Base-by-base conservation (phyloP, 768 basidiomycete genomes). In the Gelatoporia subvermispora region DNA sequence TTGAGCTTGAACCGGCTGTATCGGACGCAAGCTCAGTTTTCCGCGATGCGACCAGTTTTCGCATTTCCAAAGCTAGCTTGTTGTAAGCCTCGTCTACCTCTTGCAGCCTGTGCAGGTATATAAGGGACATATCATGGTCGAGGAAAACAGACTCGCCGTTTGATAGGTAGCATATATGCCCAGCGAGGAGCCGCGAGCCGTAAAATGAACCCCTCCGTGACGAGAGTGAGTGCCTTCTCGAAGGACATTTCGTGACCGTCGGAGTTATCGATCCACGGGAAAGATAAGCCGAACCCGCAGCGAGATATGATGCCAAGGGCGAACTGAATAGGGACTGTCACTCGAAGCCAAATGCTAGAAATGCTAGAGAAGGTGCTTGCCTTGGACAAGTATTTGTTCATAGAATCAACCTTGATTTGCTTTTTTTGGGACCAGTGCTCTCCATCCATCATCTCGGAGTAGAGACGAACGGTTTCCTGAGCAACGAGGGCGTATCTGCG, bases 361-460 rank as follows among this genome's bases (percentile, higher is more conserved):
- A 31, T n/a, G 13, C 8, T 21, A 45, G 16, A 34, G 7, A 18
- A 8, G 4, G 10, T 20, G 28, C 40, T 10, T 31, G 43, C 48
- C 42, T 49, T 49, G 18, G 17, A 16, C 41, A 49, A 34, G 3
- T 16, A n/a, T 4, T 43, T 15, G 18, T 43, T 41, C 3, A 49
- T 42, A 17, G 31, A 35, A 9, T 35, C 18, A 10, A 49, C 20
- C 3, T 9, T 3, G 16, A 49, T 21, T n/a, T 10, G 17, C 8
- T 28, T 41, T 16, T 34, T 10, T 17, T 48, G 24, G 40, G n/a
- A 20, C 48, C 48, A 49, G 20, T 39, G 15, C 31, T 49, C 48
- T 17, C 41, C 48, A 8, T 43, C 48, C 17, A 49, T 28, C 42
- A 49, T 42, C 42, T 49, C 48, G 16, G 39, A 23, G 17, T 48